A percentile compares a stretch with the other conserved stretches of the same genome.
phyloP scores from a whole-genome alignment of 352 stramenopile species.

The Pythium biforme region DNA sequence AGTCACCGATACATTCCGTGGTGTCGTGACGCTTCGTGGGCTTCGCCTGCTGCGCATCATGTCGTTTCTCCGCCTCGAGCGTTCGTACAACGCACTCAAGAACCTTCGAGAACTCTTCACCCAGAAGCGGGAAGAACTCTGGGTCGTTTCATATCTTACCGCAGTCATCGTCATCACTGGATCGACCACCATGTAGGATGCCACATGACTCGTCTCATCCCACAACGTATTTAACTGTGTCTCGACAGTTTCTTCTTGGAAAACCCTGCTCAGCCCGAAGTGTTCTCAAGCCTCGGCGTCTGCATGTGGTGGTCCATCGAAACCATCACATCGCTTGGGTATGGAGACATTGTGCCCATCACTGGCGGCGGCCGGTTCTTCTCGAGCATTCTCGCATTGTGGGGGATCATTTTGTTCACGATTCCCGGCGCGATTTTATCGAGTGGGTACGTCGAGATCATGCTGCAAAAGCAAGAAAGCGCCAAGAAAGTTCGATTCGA shows the following conservation, averaged over 20 bases:
- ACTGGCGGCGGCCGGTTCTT: constrained; percentile 65
- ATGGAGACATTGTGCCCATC: constrained; percentile 82
- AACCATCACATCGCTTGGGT: constrained; percentile 86
- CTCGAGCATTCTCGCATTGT: constrained; percentile 71
- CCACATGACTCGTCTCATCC: not conserved
- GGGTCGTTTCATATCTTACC: constrained; percentile 78
- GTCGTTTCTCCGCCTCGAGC: constrained; percentile 77
- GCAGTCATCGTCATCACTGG: constrained; percentile 75
- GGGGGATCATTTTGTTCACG: constrained; percentile 86
- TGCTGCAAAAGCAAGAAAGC: constrained; percentile 75
- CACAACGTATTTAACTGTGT: not conserved
- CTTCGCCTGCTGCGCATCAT: constrained; percentile 76
- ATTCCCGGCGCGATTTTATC: constrained; percentile 80
- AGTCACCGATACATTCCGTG: constrained; percentile 38
- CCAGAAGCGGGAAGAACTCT: constrained; percentile 74
- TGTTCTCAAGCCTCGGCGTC: constrained; percentile 76
- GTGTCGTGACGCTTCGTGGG: constrained; percentile 63
- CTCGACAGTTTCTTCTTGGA: constrained; percentile 75
- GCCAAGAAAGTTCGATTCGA: constrained; percentile 48
- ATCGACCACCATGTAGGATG: constrained; percentile 77
- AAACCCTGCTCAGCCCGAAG: constrained; percentile 61
- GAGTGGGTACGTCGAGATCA: constrained; percentile 80
- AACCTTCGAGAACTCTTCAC: constrained; percentile 73
- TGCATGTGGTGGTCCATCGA: constrained; percentile 81
- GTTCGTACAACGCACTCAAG: constrained; percentile 77